A percentile compares a stretch with the other conserved stretches of the same genome.
Conservation (phyloP, 257 asterid genomes). For the Fraxinus anomala region DNA sequence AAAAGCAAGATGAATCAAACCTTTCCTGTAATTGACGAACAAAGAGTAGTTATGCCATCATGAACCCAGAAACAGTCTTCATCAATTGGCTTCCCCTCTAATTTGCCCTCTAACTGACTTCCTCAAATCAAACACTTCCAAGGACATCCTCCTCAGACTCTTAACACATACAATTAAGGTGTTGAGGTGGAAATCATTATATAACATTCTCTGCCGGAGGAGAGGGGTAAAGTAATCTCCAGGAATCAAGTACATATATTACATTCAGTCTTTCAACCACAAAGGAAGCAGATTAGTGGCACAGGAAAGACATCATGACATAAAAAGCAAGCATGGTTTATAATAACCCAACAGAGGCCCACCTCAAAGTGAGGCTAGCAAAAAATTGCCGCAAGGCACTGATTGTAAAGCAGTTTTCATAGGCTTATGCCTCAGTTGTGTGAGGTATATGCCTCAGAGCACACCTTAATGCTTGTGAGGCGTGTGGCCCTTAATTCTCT, state of each 20-base stretch:
- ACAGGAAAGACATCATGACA: not conserved
- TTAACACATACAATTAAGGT: slow-evolving; percentile 32
- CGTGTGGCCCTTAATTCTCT: not conserved
- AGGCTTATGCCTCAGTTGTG: not conserved
- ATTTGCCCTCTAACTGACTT: slow-evolving; percentile 42
- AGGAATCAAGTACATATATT: slow-evolving; percentile 8
- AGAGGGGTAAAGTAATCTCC: slow-evolving; percentile 24
- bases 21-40: slow-evolving; percentile 82
- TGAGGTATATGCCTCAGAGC: too few species aligned
- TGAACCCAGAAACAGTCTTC: slow-evolving; percentile 46
- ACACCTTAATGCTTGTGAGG: not conserved
- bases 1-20: slow-evolving; percentile 66
- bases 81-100: slow-evolving; percentile 43
- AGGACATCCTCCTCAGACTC: slow-evolving; percentile 35
- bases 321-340: not conserved
- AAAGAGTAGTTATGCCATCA: slow-evolving; percentile 62
- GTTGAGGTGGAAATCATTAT: slow-evolving; percentile 36
- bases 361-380: not conserved
- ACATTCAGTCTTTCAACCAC: slow-evolving; percentile 10
- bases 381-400: not conserved
- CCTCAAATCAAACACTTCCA: slow-evolving; percentile 46
- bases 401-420: too few species aligned
- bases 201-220: slow-evolving; percentile 28
- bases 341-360: too few species aligned
- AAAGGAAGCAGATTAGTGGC: not conserved